Evolutionary conservation across 2,329 filamentous ascomycete genomes (phyloP).

Genomic region (Plectosphaerella cucumerina): DNA sequence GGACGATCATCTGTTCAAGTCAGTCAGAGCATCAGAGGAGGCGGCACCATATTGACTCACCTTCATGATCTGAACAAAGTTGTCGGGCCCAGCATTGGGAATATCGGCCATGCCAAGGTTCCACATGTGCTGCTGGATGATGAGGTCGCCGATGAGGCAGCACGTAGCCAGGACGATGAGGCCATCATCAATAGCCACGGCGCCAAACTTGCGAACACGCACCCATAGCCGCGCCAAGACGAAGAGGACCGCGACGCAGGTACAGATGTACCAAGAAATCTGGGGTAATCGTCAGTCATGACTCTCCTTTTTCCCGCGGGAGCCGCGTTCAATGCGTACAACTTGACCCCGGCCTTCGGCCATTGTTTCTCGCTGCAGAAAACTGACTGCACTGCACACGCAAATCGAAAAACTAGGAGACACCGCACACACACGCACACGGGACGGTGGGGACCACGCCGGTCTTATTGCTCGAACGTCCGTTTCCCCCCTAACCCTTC

Average conservation of each 20-base stretch:
- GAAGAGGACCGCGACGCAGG: constrained; percentile 18
- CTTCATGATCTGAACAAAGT: constrained; percentile 20
- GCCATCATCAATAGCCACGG: constrained; percentile 22
- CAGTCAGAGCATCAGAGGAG: neutral
- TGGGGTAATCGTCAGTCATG: neutral
- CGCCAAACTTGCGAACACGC: constrained; percentile 21
- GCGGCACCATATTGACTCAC: constrained; percentile 7
- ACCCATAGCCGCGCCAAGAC: constrained; percentile 21
- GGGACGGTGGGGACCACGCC: constrained; percentile 1
- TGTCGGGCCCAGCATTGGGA: constrained; percentile 11
- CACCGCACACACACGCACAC: neutral
- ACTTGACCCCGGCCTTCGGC: constrained; percentile 8
- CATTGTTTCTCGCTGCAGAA: constrained; percentile 1
- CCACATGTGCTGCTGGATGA: constrained; percentile 23
- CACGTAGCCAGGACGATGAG: constrained; percentile 22
- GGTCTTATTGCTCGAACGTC: constrained; percentile 7
- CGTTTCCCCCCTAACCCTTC: too few relatives aligned
- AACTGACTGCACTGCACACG: neutral
- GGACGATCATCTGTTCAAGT: neutral
- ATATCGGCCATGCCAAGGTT: constrained; percentile 20
- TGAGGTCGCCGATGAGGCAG: constrained; percentile 25
- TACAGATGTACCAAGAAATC: constrained; percentile 16
- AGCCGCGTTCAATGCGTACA: neutral
- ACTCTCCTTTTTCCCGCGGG: neutral
- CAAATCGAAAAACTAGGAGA: neutral